Evolutionary conservation across 164 flowering plant species (phyloP).

Genomic region (Vitis riparia): DNA sequence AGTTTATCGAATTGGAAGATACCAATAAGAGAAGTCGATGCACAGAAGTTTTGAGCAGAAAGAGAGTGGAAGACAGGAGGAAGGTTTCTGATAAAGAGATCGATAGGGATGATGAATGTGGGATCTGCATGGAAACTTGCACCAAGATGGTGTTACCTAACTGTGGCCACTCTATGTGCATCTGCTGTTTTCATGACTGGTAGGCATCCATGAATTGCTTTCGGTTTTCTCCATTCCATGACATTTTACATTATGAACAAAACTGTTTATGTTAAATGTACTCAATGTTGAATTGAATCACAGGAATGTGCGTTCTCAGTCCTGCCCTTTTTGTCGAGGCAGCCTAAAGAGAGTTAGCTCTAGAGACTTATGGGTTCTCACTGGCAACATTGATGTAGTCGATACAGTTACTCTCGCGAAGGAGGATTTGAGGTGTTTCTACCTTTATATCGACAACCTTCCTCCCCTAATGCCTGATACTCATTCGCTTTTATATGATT

Average conservation of each 20-base stretch:
- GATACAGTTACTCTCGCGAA: conserved; percentile 54
- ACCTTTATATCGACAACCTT: conserved; percentile 56
- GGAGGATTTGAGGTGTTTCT: conserved; percentile 65
- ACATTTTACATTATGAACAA: neutral
- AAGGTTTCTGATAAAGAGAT: conserved; percentile 25
- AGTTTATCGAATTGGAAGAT: conserved; percentile 31
- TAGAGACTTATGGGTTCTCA: conserved; percentile 77
- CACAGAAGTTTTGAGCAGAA: conserved; percentile 16
- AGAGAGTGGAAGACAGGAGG: conserved; percentile 26
- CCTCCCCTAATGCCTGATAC: conserved; percentile 50
- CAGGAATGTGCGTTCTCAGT: conserved; percentile 72
- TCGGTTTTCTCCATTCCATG: neutral
- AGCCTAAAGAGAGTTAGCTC: conserved; percentile 63
- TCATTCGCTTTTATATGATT: conserved; percentile 49
- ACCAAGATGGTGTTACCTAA: conserved; percentile 63
- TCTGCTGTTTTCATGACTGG: conserved; percentile 68
- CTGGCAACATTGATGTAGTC: conserved; percentile 50
- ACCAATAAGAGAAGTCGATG: conserved; percentile 18
- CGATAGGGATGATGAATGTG: conserved; percentile 71
- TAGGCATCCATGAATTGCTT: conserved; percentile 39
- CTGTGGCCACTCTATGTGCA: conserved; percentile 79
- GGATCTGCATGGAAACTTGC: conserved; percentile 70
- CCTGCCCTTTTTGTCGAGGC: conserved; percentile 91
- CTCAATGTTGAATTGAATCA: conserved; percentile 5
- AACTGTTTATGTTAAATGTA: neutral